A percentile compares a stretch with the other conserved stretches of the same genome.
phyloP scores from a whole-genome alignment of 352 stramenopile species.

The Phytopythium ostracodes region DNA sequence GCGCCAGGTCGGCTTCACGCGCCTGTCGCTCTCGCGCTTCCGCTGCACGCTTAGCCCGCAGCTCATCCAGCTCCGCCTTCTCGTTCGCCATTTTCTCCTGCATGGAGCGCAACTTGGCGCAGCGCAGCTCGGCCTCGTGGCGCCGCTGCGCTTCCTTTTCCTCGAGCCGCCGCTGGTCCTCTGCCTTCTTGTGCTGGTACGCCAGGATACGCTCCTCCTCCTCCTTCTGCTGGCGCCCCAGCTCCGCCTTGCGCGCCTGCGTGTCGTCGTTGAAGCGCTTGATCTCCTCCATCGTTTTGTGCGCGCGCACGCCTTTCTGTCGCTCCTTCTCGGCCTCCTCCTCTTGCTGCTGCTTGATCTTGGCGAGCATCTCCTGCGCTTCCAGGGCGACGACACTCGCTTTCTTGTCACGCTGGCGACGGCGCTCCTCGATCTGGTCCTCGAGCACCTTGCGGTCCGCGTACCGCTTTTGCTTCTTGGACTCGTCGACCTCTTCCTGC shows the following conservation, averaged over 20 bases:
- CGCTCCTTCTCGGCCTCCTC: slow-evolving; percentile 74
- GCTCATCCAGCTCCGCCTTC: slow-evolving; percentile 88
- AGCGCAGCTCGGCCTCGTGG: slow-evolving; percentile 70
- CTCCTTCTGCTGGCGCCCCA: slow-evolving; percentile 76
- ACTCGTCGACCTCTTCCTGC: slow-evolving; percentile 87
- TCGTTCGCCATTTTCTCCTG: slow-evolving; percentile 88
- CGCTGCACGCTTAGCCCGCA: slow-evolving; percentile 87
- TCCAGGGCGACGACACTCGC: slow-evolving; percentile 56
- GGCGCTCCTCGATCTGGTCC: slow-evolving; percentile 75
- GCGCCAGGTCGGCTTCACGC: slow-evolving; percentile 73
- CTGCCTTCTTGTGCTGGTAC: slow-evolving; percentile 73
- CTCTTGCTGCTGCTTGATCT: slow-evolving; percentile 72
- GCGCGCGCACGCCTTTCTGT: slow-evolving; percentile 47
- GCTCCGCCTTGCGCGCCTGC: slow-evolving; percentile 37
- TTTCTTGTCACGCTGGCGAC: slow-evolving; percentile 43
- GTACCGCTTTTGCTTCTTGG: slow-evolving; percentile 83
- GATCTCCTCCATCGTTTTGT: slow-evolving; percentile 69
- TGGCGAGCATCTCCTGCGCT: slow-evolving; percentile 85
- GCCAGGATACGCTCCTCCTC: slow-evolving; percentile 65
- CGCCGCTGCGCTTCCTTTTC: slow-evolving; percentile 62
- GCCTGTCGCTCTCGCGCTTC: slow-evolving; percentile 88
- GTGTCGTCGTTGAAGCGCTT: slow-evolving; percentile 63
- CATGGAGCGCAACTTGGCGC: slow-evolving; percentile 65
- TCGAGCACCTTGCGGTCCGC: slow-evolving; percentile 86
- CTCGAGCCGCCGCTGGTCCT: slow-evolving; percentile 56